These are phyloP conservation scores for Nematocida ausubeli DNA, from an alignment of 371 early-diverging fungal genomes.

Conservation along the genomic window DNA sequence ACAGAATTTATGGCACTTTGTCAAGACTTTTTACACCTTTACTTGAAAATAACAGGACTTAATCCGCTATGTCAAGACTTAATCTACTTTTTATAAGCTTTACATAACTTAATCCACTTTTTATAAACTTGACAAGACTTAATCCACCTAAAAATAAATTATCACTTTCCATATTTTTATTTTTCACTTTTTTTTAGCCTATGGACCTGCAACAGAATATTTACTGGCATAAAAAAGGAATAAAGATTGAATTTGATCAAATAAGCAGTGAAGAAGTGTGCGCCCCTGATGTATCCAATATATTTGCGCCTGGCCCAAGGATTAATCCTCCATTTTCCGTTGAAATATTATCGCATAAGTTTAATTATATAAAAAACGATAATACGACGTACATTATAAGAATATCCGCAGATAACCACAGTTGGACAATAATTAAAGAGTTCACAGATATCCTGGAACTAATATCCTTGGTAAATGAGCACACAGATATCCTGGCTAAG, in stretches of 20 bases:
- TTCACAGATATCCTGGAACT: slow-evolving; percentile 27
- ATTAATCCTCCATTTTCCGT: slow-evolving; percentile 54
- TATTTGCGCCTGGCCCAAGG: slow-evolving; percentile 38
- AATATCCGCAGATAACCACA: slow-evolving; percentile 5
- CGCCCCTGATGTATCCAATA: not conserved
- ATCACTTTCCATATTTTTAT: not conserved
- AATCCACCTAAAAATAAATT: not conserved
- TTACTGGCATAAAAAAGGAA: slow-evolving; percentile 37
- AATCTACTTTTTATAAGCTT: too few species aligned
- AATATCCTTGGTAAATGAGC: not conserved
- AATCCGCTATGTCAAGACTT: too few species aligned
- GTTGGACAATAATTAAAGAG: slow-evolving; percentile 37
- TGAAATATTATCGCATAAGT: slow-evolving; percentile 1
- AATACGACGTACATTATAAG: slow-evolving; percentile 15
- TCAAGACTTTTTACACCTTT: too few species aligned
- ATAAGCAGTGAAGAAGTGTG: slow-evolving; percentile 33
- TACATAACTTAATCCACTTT: too few species aligned
- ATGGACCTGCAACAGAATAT: slow-evolving; percentile 5
- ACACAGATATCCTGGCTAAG: slow-evolving; percentile 14
- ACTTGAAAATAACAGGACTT: too few species aligned
- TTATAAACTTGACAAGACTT: not conserved
- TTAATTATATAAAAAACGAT: slow-evolving; percentile 31
- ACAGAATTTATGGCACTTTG: too few species aligned
- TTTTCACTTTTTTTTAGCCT: not conserved
- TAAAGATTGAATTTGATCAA: slow-evolving; percentile 32